Conservation (phyloP, 192 early-diverging fungal species). For the Pecoramyces ruminantium region DNA sequence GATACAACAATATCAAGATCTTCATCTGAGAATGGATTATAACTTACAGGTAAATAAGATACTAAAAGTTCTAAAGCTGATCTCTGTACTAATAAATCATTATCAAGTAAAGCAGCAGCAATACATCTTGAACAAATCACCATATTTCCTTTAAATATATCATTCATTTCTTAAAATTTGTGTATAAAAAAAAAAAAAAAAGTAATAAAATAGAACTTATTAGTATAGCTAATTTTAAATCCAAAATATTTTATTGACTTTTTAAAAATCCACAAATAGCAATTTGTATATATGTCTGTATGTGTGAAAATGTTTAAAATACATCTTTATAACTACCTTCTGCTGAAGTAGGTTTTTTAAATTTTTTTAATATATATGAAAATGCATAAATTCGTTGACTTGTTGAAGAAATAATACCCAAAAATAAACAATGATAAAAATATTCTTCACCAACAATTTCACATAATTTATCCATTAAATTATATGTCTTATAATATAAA, state of each 20-base stretch:
- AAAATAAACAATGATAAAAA: constrained; percentile 72
- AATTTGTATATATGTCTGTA: too few relatives aligned
- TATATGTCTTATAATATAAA: constrained; percentile 13
- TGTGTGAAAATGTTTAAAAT: too few relatives aligned
- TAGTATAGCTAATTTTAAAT: too few relatives aligned
- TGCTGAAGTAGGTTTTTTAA: constrained; percentile 44
- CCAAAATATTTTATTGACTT: too few relatives aligned
- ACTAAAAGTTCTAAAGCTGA: constrained; percentile 70
- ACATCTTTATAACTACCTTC: too few relatives aligned
- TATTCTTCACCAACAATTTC: constrained; percentile 50
- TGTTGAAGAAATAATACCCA: constrained; percentile 51
- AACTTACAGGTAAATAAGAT: constrained; percentile 39
- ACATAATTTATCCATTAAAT: constrained; percentile 45
- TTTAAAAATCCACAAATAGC: too few relatives aligned
- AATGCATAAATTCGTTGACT: constrained; percentile 52
- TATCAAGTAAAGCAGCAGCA: constrained; percentile 50
- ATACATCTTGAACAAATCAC: constrained; percentile 58
- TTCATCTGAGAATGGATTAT: constrained; percentile 30
- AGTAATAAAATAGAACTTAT: too few relatives aligned
- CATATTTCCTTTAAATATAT: constrained; percentile 19
- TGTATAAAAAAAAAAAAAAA: too few relatives aligned
- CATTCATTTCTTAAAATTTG: constrained; percentile 14
- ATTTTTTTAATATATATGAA: constrained; percentile 55
- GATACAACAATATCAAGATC: constrained; percentile 52
- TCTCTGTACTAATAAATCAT: constrained; percentile 64